Evolutionary conservation across 441 rosid genomes (phyloP).

Genomic region (Brassica hybrid): DNA sequence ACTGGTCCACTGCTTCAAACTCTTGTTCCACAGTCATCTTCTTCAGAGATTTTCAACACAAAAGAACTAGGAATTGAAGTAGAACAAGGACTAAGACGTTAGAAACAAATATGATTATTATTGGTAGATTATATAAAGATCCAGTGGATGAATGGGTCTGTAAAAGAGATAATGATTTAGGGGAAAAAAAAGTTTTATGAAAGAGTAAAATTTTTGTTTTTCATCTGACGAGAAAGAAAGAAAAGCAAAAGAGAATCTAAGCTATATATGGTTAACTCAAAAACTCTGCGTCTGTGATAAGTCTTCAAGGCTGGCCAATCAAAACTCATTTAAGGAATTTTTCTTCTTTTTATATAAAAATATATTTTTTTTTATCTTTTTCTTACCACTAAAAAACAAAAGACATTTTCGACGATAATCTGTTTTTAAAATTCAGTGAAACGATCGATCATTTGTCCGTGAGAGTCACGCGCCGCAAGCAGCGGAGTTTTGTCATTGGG

Average conservation of each 20-base stretch:
- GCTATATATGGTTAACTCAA: conserved; percentile 31
- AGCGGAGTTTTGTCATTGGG: not conserved
- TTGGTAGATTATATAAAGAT: conserved; percentile 16
- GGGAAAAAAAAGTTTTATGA: conserved; percentile 2
- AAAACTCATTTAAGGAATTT: conserved; percentile 34
- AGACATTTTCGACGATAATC: conserved; percentile 25
- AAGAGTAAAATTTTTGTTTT: not conserved
- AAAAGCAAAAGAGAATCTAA: conserved; percentile 44
- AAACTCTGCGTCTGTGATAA: conserved; percentile 19
- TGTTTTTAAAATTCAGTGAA: conserved; percentile 15
- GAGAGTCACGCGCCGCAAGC: conserved; percentile 24
- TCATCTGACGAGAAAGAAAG: conserved; percentile 10
- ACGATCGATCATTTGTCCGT: conserved; percentile 20
- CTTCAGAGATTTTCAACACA: not conserved
- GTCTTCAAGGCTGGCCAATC: conserved; percentile 20
- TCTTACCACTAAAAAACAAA: conserved; percentile 9
- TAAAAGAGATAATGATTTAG: conserved; percentile 13
- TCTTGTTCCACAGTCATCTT: conserved; percentile 48
- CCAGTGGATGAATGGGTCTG: not conserved
- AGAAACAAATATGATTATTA: not conserved
- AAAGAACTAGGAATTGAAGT: not conserved
- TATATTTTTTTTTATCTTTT: not conserved
- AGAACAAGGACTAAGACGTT: not conserved
- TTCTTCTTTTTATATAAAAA: not conserved
- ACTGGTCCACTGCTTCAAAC: conserved; percentile 54